Evolutionary conservation across 352 stramenopile genomes (phyloP).

Genomic region (Pythium brassicae): DNA sequence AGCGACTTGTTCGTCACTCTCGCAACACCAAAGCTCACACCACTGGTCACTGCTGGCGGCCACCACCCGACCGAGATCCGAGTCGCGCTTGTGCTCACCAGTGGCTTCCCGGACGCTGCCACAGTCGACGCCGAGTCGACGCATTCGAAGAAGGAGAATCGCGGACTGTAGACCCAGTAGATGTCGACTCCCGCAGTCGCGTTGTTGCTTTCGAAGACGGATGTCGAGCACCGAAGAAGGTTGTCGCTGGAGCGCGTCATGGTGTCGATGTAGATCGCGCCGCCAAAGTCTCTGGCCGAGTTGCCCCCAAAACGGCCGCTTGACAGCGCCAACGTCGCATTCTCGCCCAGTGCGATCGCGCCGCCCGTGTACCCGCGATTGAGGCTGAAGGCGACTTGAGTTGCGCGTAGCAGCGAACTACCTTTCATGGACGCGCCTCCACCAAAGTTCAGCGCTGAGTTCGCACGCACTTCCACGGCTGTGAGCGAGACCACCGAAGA

Average conservation of each 20-base stretch:
- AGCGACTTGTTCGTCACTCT: conserved; percentile 6
- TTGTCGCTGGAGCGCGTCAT: conserved; percentile 7
- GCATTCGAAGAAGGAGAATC: conserved; percentile 34
- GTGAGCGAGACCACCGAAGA: conserved; percentile 22
- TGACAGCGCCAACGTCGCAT: conserved; percentile 22
- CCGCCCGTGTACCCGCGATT: conserved; percentile 53
- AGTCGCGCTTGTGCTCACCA: conserved; percentile 36
- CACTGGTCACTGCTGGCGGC: conserved; percentile 53
- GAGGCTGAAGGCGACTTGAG: conserved; percentile 12
- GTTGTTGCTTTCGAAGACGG: conserved; percentile 29
- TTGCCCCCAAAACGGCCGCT: conserved; percentile 34
- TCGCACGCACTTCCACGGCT: conserved; percentile 11
- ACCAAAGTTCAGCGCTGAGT: conserved; percentile 40
- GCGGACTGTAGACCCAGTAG: conserved; percentile 55
- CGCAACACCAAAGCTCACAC: conserved; percentile 35
- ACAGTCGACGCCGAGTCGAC: conserved; percentile 18
- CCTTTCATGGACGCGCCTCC: conserved; percentile 32
- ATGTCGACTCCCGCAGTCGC: conserved; percentile 40
- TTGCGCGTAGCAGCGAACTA: conserved; percentile 16
- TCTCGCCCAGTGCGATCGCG: conserved; percentile 34
- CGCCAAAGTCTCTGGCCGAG: conserved; percentile 42
- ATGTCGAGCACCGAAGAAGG: conserved; percentile 6
- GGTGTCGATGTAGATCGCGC: conserved; percentile 49
- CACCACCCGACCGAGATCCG: conserved; percentile 46
- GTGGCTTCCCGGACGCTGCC: neutral